Base-by-base conservation (phyloP, 257 asterid species). In the Plantago ovata region DNA sequence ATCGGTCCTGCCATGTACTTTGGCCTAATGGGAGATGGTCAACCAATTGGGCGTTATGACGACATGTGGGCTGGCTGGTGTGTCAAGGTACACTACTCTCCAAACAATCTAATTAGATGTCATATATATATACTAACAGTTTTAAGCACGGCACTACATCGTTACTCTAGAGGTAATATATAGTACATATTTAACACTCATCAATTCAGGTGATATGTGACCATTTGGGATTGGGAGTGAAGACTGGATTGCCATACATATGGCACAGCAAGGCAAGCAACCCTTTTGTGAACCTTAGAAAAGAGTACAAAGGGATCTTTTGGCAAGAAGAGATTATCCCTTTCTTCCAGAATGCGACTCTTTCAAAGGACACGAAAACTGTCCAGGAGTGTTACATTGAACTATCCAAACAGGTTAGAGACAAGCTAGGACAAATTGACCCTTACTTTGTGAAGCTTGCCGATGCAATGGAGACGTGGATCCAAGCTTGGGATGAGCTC, bases 31-130 rank as follows among this genome's bases (percentile, higher is more conserved):
- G 91, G 87, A 11, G 91, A 83, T 67, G 91, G 91, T 24, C 91
- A 83, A 67, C 87, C 91, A 11, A 83, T 80, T 56, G 91, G 91
- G 18, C 80, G 91, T 40, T 83, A 80, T 21, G 91, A 83, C 1
- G 91, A 83, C 44, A 80, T 80, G 91, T 83, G 91, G 91, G 91
- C 91, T 64, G 91, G 91, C 53, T 83, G 91, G 91, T 83, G 91
- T 54, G 65, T 41, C 15, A 83, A 83, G 89, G 87, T 81, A 72
- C 40, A n/a, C 13, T 4, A 28, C 36, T 3, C 0, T 28, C n/a
- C n/a, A n/a, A n/a, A n/a, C n/a, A n/a, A n/a, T n/a, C n/a, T n/a
- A n/a, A n/a, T n/a, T n/a, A n/a, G n/a, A n/a, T n/a, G n/a, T n/a
- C n/a, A n/a, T n/a, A n/a, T n/a, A n/a, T 28, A 24, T 2, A 2